These are phyloP conservation scores for Pythium plurisporium DNA, from an alignment of 352 stramenopile genomes.

Conservation along the genomic window DNA sequence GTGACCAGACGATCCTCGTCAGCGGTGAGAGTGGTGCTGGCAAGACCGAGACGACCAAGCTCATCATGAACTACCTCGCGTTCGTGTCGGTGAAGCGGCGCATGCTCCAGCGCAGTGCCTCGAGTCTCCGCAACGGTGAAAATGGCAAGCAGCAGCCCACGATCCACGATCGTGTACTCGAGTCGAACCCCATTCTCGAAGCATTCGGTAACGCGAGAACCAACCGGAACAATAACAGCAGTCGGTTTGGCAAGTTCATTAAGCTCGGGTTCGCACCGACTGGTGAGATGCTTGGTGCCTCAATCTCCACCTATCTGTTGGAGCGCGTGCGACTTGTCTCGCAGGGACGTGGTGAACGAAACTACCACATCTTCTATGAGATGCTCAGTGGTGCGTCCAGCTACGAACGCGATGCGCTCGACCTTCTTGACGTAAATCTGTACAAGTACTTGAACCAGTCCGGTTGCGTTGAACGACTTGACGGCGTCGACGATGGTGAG, in stretches of 20 bases:
- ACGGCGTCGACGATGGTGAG: slow-evolving; percentile 72
- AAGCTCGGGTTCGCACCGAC: slow-evolving; percentile 85
- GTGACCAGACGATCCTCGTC: slow-evolving; percentile 94
- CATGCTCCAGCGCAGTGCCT: not conserved
- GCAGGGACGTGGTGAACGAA: slow-evolving; percentile 92
- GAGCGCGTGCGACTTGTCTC: slow-evolving; percentile 94
- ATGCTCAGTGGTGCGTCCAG: slow-evolving; percentile 74
- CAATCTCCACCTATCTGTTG: slow-evolving; percentile 92
- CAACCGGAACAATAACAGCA: slow-evolving; percentile 96
- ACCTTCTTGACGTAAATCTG: slow-evolving; percentile 38
- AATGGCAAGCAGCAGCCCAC: slow-evolving; percentile 25
- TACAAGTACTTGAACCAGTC: slow-evolving; percentile 88
- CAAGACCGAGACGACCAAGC: slow-evolving; percentile 97
- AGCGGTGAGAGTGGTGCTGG: slow-evolving; percentile 93
- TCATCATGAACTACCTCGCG: slow-evolving; percentile 96
- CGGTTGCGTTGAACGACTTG: slow-evolving; percentile 62
- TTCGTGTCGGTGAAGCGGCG: slow-evolving; percentile 60
- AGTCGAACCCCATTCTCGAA: slow-evolving; percentile 95
- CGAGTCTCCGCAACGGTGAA: not conserved
- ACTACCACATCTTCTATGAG: slow-evolving; percentile 99
- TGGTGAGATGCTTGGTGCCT: slow-evolving; percentile 76
- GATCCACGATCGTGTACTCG: slow-evolving; percentile 87
- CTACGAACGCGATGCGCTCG: slow-evolving; percentile 45
- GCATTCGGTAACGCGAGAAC: slow-evolving; percentile 95
- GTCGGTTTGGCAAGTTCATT: slow-evolving; percentile 96